Evolutionary conservation across 495 filamentous ascomycete species (phyloP).

Genomic region (Podospora pseudopauciseta): DNA sequence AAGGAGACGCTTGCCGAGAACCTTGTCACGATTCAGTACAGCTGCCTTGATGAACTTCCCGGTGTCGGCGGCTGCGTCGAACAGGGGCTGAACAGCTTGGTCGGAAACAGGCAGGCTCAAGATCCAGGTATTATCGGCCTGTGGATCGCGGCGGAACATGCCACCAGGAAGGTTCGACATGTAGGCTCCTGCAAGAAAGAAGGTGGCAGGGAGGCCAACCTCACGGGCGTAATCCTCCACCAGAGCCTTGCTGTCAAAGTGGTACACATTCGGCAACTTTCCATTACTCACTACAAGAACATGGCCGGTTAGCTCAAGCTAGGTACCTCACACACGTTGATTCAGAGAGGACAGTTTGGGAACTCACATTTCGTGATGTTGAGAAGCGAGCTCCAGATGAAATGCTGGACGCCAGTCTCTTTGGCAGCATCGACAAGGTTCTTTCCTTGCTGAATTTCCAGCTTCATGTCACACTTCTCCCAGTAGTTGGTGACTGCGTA

Average conservation of each 20-base stretch:
- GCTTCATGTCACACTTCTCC: slow-evolving; percentile 29
- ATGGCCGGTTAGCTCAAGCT: neutral
- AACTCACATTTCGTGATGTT: slow-evolving; percentile 36
- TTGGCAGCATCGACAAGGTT: slow-evolving; percentile 49
- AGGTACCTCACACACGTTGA: too few species aligned
- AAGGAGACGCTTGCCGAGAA: slow-evolving; percentile 38
- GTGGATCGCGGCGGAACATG: slow-evolving; percentile 28
- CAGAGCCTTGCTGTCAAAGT: slow-evolving; percentile 61
- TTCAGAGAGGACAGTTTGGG: too few species aligned
- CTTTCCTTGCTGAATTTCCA: slow-evolving; percentile 46
- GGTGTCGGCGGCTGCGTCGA: slow-evolving; percentile 51
- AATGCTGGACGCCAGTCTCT: slow-evolving; percentile 41
- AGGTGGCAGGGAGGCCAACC: slow-evolving; percentile 48
- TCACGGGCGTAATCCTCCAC: slow-evolving; percentile 56
- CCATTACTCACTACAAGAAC: slow-evolving; percentile 39
- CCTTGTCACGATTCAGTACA: slow-evolving; percentile 36
- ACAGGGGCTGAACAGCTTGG: slow-evolving; percentile 47
- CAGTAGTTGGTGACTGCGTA: slow-evolving; percentile 48
- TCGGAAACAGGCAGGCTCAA: slow-evolving; percentile 42
- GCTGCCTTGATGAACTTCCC: slow-evolving; percentile 56
- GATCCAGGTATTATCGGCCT: slow-evolving; percentile 34
- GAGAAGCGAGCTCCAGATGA: slow-evolving; percentile 45
- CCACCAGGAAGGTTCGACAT: slow-evolving; percentile 50
- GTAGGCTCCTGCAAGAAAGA: slow-evolving; percentile 56
- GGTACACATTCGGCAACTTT: slow-evolving; percentile 48